phyloP scores from a whole-genome alignment of 305 asterid species.

The Fraxinus xanthoxyloides region DNA sequence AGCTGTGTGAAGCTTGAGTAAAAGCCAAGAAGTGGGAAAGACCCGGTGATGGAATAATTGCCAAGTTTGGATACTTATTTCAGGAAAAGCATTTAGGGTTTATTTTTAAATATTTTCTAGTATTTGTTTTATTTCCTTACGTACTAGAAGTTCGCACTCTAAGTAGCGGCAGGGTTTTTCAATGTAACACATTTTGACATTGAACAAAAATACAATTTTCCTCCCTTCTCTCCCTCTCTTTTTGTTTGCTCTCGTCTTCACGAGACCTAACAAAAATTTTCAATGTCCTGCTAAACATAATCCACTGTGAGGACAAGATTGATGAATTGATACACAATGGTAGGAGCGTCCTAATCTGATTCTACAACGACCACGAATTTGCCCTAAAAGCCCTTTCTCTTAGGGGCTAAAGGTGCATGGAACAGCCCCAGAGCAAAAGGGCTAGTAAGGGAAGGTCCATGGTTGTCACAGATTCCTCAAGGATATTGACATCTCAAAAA shows the following conservation, averaged over 20 bases:
- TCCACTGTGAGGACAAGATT: neutral
- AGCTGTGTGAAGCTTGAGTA: neutral
- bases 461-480: neutral
- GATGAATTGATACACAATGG: neutral
- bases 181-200: neutral
- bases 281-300: neutral
- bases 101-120: neutral
- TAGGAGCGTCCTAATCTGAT: neutral
- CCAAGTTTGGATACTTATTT: neutral
- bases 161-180: neutral
- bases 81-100: neutral
- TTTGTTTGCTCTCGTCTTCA: neutral
- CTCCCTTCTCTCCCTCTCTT: neutral
- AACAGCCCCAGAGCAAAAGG: neutral
- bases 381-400: neutral
- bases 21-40: neutral
- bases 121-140: neutral
- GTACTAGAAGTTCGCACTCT: neutral
- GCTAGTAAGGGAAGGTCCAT: neutral
- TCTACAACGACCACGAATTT: neutral
- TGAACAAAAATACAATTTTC: neutral
- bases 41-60: neutral
- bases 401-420: neutral
- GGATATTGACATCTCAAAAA: neutral
- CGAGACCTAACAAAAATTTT: neutral